Base-by-base conservation (phyloP, 164 flowering plant species). In the Vitis amurensis region DNA sequence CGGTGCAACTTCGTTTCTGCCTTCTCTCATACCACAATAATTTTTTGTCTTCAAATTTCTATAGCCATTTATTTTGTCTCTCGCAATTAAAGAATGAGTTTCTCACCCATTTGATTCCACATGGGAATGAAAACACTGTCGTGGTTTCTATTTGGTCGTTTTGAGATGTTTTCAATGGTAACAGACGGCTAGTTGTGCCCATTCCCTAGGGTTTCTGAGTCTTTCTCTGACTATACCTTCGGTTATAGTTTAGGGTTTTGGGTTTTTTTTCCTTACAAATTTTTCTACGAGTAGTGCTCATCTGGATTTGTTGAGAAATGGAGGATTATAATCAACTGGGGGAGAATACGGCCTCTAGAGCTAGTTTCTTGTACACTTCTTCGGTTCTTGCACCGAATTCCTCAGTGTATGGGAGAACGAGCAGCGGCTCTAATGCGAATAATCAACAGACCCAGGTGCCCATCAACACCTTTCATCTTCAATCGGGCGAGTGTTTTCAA, bases 281-380 rank as follows among this genome's bases (percentile, higher is more conserved):
- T 9, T 13, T 11, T 57, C 63, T 29, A 6, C 5, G 4, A 8
- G 11, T 48, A 66, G 31, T 17, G 14, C 29, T 63, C 44, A 27
- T 63, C 70, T 71, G 72, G 69, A 69, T 52, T 67, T 56, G 44
- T 50, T 47, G 23, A 27, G 29, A 63, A 64, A 87, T 86, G 87
- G 87, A 86, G 67, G 91, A 81, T 11, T 89, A 87, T 52, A 74
- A 77, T 57, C 81, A 82, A 29, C 60, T 80, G 58, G 73, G 73
- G 37, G 83, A 78, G 69, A 83, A 68, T 63, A 57, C 73, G 31
- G 62, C 70, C 17, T 52, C 77, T 12, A 83, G 90, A 58, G 88
- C 85, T 19, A 82, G 78, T 73, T 86, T 86, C 82, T 68, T 85
- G 64, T 86, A 87, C 23, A 66, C 77, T 11, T 61, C 79, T 10